Evolutionary conservation across 768 basidiomycete genomes (phyloP).

Genomic region (Exidia glandulosa): DNA sequence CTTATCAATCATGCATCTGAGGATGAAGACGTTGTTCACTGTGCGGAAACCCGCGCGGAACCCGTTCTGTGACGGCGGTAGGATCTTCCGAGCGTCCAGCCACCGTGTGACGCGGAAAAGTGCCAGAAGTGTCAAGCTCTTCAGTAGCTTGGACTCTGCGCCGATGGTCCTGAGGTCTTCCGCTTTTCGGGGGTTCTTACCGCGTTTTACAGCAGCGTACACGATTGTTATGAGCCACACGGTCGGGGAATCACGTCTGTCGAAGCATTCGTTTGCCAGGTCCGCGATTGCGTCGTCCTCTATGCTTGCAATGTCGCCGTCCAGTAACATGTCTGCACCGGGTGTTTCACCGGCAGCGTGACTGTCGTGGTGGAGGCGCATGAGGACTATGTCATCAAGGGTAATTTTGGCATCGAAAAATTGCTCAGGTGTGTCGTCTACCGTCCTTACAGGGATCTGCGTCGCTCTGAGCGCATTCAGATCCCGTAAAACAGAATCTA

Average conservation of each 20-base stretch:
- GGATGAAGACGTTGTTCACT: conserved; percentile 18
- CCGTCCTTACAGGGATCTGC: background rate
- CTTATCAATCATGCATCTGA: conserved; percentile 12
- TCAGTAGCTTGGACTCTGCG: background rate
- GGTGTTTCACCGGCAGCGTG: too few species aligned
- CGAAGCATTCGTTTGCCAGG: too few species aligned
- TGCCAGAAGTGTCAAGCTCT: background rate
- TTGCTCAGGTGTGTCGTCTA: background rate
- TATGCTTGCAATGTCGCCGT: too few species aligned
- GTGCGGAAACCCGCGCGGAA: conserved; percentile 18
- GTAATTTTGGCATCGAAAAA: background rate
- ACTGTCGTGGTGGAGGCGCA: too few species aligned
- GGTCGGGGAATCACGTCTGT: too few species aligned
- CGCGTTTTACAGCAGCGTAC: background rate
- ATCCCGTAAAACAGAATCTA: background rate
- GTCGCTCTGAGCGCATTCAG: background rate
- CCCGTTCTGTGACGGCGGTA: conserved; percentile 22
- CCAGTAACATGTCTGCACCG: too few species aligned
- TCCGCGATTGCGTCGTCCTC: too few species aligned
- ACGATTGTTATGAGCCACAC: too few species aligned
- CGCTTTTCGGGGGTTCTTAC: background rate
- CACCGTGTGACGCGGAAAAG: background rate
- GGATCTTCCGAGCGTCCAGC: background rate
- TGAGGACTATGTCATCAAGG: too few species aligned
- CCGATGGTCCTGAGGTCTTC: background rate